These are phyloP conservation scores for Eleusine coracana DNA, from an alignment of 176 grass and related monocot genomes.

Conservation along the genomic window DNA sequence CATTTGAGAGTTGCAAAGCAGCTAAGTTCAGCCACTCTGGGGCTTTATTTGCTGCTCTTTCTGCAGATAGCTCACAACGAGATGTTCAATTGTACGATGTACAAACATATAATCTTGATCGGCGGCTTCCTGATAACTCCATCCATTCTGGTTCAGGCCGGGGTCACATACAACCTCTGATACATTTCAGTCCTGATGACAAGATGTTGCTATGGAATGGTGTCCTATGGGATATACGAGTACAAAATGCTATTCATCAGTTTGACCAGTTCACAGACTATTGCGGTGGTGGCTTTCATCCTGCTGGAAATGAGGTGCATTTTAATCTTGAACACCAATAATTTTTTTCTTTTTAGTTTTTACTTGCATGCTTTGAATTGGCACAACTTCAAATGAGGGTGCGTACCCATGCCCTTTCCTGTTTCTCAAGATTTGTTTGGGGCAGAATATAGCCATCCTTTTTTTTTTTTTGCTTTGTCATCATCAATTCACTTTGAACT, in stretches of 20 bases:
- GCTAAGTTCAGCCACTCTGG: conserved; percentile 87
- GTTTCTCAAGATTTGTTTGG: neutral
- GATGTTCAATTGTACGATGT: conserved; percentile 89
- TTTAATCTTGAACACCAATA: neutral
- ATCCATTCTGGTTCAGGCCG: conserved; percentile 56
- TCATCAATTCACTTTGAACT: neutral
- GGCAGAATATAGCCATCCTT: neutral
- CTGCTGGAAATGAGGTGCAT: conserved; percentile 89
- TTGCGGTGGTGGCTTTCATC: conserved; percentile 93
- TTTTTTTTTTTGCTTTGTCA: neutral
- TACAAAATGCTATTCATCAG: conserved; percentile 60
- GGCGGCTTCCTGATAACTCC: conserved; percentile 65
- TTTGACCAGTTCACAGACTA: conserved; percentile 99
- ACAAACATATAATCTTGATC: conserved; percentile 61
- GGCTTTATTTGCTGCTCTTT: conserved; percentile 72
- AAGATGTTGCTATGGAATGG: conserved; percentile 93
- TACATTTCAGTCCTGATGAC: conserved; percentile 94
- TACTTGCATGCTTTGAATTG: neutral
- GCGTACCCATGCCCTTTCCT: neutral
- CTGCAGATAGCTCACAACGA: conserved; percentile 48
- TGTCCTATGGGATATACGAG: conserved; percentile 82
- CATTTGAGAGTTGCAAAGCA: conserved; percentile 86
- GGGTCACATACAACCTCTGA: conserved; percentile 67
- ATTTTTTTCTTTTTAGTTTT: conserved; percentile 14
- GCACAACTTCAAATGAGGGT: too few relatives aligned